Evolutionary conservation across 2,329 filamentous ascomycete species (phyloP), one percentile per base, ranked within the genome.

Genomic region (Bertia moriformis): DNA sequence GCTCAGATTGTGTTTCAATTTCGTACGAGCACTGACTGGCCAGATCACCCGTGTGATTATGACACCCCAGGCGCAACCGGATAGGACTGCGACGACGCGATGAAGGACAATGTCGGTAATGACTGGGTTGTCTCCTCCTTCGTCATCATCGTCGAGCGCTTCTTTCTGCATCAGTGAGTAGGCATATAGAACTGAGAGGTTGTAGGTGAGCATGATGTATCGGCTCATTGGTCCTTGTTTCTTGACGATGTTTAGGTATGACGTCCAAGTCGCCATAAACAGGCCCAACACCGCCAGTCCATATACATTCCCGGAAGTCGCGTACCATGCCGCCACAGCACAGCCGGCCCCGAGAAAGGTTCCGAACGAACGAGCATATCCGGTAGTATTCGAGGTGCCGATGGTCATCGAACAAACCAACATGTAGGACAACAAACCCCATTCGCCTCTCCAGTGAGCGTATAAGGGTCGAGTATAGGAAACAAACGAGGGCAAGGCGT

Each of bases 321-420:
- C 62, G 32, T 80, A 67, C 91, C 91, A 98, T 37, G 83, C 76
- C 10, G 82, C 46, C 20, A 88, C 69, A 0, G 89, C 84, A 45
- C 79, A 79, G 1, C 70, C 54, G 4, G 86, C 87, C 14, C 91
- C 91, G 27, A 93, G 66, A 22, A 86, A 67, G 1, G 89, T 98
- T 41, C 89, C 91, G 5, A 85, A 66, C 53, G 96, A 89, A 48
- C 91, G 78, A 38, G 88, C 78, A 51, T 78, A 77, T 3, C 87
- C 88, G 0, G 89, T 95, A 1, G 89, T 94, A 56, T 96, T 98
- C 18, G 87, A 85, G 4, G 91, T 87, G 19, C 91, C 91, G 17
- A 95, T 89, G 0, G 89, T 98, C 87, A 95, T 96, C 27, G 84
- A 87, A 54, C 88, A 93, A 18, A 98, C 91, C 52, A 96, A 78